These are phyloP conservation scores for Cladosporium sp. DNA, from an alignment of 2,329 filamentous ascomycete species.

Conservation along the genomic window DNA sequence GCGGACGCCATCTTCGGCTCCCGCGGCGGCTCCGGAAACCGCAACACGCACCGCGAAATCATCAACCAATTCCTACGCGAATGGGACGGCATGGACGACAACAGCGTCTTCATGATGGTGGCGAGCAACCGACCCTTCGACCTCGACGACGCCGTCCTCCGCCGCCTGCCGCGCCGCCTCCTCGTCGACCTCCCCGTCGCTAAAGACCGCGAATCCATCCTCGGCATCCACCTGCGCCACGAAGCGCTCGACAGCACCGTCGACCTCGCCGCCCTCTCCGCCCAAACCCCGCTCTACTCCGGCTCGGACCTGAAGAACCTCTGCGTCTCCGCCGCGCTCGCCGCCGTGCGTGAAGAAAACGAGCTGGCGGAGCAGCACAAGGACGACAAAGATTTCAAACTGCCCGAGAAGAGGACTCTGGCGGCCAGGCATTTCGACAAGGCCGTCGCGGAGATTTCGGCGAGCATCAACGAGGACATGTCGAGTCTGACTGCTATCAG, in stretches of 20 bases:
- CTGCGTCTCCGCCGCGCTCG: slow-evolving; percentile 72
- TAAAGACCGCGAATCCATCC: slow-evolving; percentile 61
- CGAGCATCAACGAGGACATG: slow-evolving; percentile 94
- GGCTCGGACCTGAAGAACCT: slow-evolving; percentile 81
- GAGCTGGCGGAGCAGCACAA: slow-evolving; percentile 31
- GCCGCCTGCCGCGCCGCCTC: slow-evolving; percentile 67
- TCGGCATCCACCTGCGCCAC: slow-evolving; percentile 65
- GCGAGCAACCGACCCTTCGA: slow-evolving; percentile 95
- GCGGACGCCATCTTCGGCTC: slow-evolving; percentile 87
- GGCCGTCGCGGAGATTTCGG: slow-evolving; percentile 81
- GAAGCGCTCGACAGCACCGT: slow-evolving; percentile 61
- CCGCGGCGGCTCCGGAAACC: slow-evolving; percentile 60
- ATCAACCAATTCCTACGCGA: slow-evolving; percentile 96
- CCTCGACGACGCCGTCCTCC: slow-evolving; percentile 79
- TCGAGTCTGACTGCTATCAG: slow-evolving; percentile 75
- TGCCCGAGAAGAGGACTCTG: slow-evolving; percentile 65
- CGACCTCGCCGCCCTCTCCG: slow-evolving; percentile 58
- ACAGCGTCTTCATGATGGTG: slow-evolving; percentile 92
- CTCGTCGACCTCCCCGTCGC: slow-evolving; percentile 68
- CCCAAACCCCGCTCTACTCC: slow-evolving; percentile 69
- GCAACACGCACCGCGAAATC: slow-evolving; percentile 74
- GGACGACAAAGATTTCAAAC: slow-evolving; percentile 46
- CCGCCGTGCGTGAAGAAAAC: slow-evolving; percentile 71
- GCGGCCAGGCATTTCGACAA: slow-evolving; percentile 71
- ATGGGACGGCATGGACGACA: slow-evolving; percentile 84